Evolutionary conservation across 495 filamentous ascomycete genomes (phyloP), one percentile per base, ranked within the genome.

Genomic region (Daldinia childiae): DNA sequence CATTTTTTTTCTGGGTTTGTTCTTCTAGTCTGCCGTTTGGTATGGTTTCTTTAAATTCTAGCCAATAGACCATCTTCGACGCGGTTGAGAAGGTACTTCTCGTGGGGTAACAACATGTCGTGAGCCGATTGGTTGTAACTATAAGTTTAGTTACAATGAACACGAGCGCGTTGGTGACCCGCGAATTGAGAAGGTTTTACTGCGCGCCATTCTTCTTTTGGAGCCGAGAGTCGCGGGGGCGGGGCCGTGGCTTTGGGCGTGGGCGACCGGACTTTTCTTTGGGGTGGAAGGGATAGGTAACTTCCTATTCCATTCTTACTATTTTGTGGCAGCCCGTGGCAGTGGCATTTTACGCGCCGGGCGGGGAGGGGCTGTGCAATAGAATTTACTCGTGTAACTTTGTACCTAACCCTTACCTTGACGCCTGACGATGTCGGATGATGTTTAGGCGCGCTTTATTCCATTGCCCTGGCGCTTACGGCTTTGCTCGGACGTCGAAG

Each of bases 71-170:
- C 14, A 26, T 5, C 38, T 12, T 51, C 43, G 51, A 64, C 70
- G 56, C 70, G 67, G 64, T 73, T 61, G 34, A 19, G 38, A 56
- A 62, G 55, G 54, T 54, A 70, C 67, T 61, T 70, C 52, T 51
- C 21, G 58, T 64, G 64, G 58, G 8, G 69, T 50, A 29, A 12
- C 27, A 26, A 30, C 12, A 26, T 54, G 50, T 54, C 50, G 54
- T 41, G 19, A 58, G 66, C 52, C 60, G 66, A 69, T 69, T 69
- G 59, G 55, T 12, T 11, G 26, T 27, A 19, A 14, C 29, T n/a
- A 38, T n/a, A 29, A 59, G 15, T 36, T 17, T 34, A 56, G 30
- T 19, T 29, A 17, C 17, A 30, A 36, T 11, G n/a, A 14, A 19
- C 17, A 12, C 54, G 14, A 24, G 54, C 54, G 54, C 30, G 30